Conservation (phyloP, 768 basidiomycete genomes). For the Gautieria morchelliformis region DNA sequence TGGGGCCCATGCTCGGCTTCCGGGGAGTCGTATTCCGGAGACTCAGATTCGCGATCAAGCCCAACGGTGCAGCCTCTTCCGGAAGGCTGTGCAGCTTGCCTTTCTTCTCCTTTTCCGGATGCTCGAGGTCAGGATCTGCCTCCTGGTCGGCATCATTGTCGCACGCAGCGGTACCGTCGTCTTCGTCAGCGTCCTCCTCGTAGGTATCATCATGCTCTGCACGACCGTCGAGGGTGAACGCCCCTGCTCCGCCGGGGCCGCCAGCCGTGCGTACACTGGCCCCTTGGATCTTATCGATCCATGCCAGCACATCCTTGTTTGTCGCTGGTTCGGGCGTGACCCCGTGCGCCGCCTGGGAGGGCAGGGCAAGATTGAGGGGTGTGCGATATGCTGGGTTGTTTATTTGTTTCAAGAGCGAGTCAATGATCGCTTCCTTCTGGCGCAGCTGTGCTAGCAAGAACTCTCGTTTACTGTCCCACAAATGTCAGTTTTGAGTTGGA, state of each 20-base stretch:
- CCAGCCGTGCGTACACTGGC: slow-evolving; percentile 42
- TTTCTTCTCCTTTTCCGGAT: slow-evolving; percentile 8
- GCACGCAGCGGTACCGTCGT: slow-evolving; percentile 19
- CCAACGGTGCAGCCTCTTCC: slow-evolving; percentile 65
- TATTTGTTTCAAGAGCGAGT: slow-evolving; percentile 76
- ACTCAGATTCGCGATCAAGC: slow-evolving; percentile 63
- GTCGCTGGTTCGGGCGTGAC: slow-evolving; percentile 46
- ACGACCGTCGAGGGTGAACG: slow-evolving; percentile 37
- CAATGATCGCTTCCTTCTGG: slow-evolving; percentile 83
- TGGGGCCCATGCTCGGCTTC: slow-evolving; percentile 11
- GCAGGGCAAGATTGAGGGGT: slow-evolving; percentile 1
- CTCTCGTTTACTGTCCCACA: slow-evolving; percentile 59
- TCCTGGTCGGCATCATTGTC: slow-evolving; percentile 9
- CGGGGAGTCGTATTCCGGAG: slow-evolving; percentile 38
- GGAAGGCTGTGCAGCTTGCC: slow-evolving; percentile 31
- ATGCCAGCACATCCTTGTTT: slow-evolving; percentile 59
- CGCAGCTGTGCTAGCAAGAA: slow-evolving; percentile 78
- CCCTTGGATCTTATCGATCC: slow-evolving; percentile 59
- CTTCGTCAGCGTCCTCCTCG: slow-evolving; percentile 23
- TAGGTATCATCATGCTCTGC: slow-evolving; percentile 10
- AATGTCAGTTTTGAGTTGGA: slow-evolving; percentile 1
- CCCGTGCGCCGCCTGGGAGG: not conserved
- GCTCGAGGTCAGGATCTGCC: not conserved
- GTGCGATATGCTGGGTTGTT: slow-evolving; percentile 9
- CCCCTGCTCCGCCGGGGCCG: slow-evolving; percentile 30